Conservation (phyloP, 148 eudicot species). For the Polygonum aviculare region DNA sequence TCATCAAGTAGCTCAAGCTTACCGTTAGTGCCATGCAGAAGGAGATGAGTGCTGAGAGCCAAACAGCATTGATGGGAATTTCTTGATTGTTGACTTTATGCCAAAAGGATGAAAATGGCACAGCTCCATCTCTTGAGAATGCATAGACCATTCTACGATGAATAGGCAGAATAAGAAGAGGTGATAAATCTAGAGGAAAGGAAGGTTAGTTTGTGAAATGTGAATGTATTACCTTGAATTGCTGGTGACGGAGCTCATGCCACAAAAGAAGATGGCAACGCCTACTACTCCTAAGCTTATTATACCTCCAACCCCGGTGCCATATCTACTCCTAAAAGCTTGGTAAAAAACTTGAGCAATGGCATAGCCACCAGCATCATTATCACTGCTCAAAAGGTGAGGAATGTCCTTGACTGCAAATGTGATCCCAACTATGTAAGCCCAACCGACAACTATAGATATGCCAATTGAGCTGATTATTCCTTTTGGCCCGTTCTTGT, state of each 20-base stretch:
- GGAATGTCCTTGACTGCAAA: conserved; percentile 86
- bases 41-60: conserved; percentile 79
- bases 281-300: conserved; percentile 76
- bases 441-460: conserved; percentile 90
- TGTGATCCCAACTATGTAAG: conserved; percentile 83
- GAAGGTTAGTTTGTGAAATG: background rate
- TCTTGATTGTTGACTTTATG: conserved; percentile 87
- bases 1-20: conserved; percentile 14
- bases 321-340: conserved; percentile 76
- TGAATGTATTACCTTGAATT: conserved; percentile 66
- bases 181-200: background rate
- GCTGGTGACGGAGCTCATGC: conserved; percentile 92
- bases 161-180: background rate
- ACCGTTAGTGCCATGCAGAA: conserved; percentile 97
- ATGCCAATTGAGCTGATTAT: conserved; percentile 87
- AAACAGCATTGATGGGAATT: conserved; percentile 85
- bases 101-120: conserved; percentile 87
- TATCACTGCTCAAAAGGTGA: conserved; percentile 48
- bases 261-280: conserved; percentile 89
- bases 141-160: conserved; percentile 82
- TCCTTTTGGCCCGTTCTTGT: conserved; percentile 89
- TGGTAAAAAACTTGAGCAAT: conserved; percentile 81
- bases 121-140: conserved; percentile 98
- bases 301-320: conserved; percentile 80
- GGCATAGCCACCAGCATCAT: conserved; percentile 93